Conservation (phyloP, 306 rosid genomes). For the Alnus rubra region DNA sequence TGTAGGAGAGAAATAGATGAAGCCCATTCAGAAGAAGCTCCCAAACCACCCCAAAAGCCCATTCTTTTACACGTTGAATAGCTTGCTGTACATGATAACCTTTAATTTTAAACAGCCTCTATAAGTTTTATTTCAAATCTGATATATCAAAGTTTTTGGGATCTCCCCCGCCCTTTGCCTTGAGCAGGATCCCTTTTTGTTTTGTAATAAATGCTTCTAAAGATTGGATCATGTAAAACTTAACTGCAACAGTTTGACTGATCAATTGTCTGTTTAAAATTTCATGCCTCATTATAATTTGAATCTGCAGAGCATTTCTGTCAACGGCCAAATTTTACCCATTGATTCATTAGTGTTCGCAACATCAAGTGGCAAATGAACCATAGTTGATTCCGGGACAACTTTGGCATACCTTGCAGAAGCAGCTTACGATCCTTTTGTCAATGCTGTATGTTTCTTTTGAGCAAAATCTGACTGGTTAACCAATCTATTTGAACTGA, state of each 20-base stretch:
- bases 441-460: slow-evolving; percentile 72
- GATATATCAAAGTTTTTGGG: too few relatives aligned
- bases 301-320: slow-evolving; percentile 88
- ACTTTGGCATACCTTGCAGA: slow-evolving; percentile 96
- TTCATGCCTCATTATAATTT: slow-evolving; percentile 95
- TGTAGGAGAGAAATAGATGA: background rate
- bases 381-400: slow-evolving; percentile 95
- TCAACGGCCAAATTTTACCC: slow-evolving; percentile 62
- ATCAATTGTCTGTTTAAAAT: slow-evolving; percentile 28
- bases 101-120: background rate
- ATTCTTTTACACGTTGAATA: background rate
- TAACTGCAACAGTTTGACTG: slow-evolving; percentile 20
- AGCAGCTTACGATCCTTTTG: slow-evolving; percentile 79
- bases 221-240: background rate
- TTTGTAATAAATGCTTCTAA: slow-evolving; percentile 6
- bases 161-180: background rate
- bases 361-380: slow-evolving; percentile 78
- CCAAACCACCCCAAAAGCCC: background rate
- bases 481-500: slow-evolving; percentile 1
- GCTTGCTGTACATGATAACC: background rate
- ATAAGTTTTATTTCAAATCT: too few relatives aligned
- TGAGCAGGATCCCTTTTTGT: background rate
- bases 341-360: slow-evolving; percentile 70
- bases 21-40: background rate
- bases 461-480: slow-evolving; percentile 17